phyloP scores from a whole-genome alignment of 2,329 filamentous ascomycete genomes.

The Pseudocercospora cruenta region DNA sequence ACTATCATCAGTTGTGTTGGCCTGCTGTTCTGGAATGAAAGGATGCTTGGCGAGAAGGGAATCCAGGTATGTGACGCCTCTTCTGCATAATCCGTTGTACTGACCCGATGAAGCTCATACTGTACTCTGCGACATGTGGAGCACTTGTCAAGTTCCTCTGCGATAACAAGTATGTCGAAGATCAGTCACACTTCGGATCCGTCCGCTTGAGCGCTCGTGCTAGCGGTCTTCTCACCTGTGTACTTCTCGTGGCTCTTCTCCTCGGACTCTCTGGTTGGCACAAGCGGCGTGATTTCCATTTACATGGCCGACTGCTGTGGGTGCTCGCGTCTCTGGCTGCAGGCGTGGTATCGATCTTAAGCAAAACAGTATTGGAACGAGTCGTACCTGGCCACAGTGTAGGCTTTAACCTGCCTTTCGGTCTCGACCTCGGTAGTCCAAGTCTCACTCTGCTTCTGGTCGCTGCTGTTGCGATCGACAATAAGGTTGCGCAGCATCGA shows the following conservation, averaged over 20 bases:
- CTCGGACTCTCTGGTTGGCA: neutral
- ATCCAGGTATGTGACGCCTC: neutral
- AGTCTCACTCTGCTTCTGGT: neutral
- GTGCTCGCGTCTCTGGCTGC: neutral
- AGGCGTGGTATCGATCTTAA: neutral
- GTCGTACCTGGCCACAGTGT: neutral
- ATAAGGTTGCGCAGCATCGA: neutral
- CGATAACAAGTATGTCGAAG: neutral
- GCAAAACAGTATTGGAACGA: neutral
- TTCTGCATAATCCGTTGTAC: neutral
- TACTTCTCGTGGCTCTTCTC: neutral
- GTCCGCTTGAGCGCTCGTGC: neutral
- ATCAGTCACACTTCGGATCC: neutral
- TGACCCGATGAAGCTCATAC: neutral
- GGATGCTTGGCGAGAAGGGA: conserved; percentile 11
- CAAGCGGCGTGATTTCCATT: neutral
- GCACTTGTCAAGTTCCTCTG: neutral
- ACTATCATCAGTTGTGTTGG: conserved; percentile 13
- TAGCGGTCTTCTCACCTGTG: neutral
- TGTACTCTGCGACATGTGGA: neutral
- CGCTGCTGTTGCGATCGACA: neutral
- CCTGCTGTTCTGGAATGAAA: conserved; percentile 16
- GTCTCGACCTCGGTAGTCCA: neutral
- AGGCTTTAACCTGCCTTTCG: neutral
- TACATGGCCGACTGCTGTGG: neutral